Base-by-base conservation (phyloP, 805 yeast species). In the Debaryomyces tyrocola region DNA sequence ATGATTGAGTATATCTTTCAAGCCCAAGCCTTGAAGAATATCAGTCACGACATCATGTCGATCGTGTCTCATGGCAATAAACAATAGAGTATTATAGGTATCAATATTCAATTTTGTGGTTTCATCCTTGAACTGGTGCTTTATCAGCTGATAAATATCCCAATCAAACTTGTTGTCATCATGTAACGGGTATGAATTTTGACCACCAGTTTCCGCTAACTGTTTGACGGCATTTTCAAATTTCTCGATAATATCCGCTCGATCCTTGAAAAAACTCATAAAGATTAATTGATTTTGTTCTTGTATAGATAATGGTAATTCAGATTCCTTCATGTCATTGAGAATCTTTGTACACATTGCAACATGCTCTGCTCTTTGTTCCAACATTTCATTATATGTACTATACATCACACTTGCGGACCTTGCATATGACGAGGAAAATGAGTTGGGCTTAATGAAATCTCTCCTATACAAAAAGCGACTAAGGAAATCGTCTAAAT, bases 211-310 rank as follows among this genome's bases (percentile, higher is more conserved):
- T 17, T 14, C 43, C 24, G 39, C 43, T 33, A 51, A 43, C 2
- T 46, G 47, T 17, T 37, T 17, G 27, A 37, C n/a, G 9, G 48
- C 38, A 3, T 27, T 18, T 10, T 43, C 41, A 35, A 63, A 47
- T 12, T 48, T 49, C 1, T 51, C 41, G 6, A 57, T 17, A 2
- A 71, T 56, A 6, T 54, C 59, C 0, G 49, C 50, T 18, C 58
- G 47, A 43, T 73, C 77, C 20, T 55, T 58, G 53, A 57, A 73
- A 46, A 68, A 70, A 3, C 59, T 55, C 44, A 60, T 53, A 43
- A 57, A 63, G 6, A 70, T 40, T 45, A 70, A 44, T 34, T 52
- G 45, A 27, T 57, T 61, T 44, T 62, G 70, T 51, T 72, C 75
- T 18, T 44, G 46, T 3, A 55, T 43, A 0, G 70, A 59, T 6